Percentiles rank a stretch among this genome's conserved stretches.
Conservation (phyloP, 2,329 filamentous ascomycete genomes). For the Amauroascus verrucosus region DNA sequence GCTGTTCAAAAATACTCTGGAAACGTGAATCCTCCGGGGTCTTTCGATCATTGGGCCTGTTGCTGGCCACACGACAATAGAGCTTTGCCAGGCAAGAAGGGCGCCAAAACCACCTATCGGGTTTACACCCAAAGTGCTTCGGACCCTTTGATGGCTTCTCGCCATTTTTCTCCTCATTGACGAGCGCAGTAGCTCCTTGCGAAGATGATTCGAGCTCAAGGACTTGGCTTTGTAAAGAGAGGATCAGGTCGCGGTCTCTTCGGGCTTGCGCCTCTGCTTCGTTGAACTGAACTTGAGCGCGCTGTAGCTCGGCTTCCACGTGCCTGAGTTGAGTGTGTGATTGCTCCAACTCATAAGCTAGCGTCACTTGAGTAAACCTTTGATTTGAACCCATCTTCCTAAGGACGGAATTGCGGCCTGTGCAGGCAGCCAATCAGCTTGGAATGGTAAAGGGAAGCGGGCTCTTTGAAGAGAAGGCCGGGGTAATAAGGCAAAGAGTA, state of each 20-base stretch:
- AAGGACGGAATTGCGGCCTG: too few relatives aligned
- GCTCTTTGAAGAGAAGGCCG: not conserved
- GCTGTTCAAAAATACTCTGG: slow-evolving; percentile 15
- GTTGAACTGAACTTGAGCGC: not conserved
- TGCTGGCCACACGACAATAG: not conserved
- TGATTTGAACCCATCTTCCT: not conserved
- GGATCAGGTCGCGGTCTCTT: slow-evolving; percentile 6
- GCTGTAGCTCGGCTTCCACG: not conserved
- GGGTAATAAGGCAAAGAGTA: too few relatives aligned
- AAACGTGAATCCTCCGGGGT: not conserved
- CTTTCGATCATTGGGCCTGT: not conserved
- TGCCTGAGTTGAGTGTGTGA: not conserved
- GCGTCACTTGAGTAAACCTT: not conserved
- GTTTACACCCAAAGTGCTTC: not conserved
- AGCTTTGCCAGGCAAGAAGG: not conserved
- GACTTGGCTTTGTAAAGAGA: slow-evolving; percentile 11
- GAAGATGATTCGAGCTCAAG: slow-evolving; percentile 21
- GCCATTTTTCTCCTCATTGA: not conserved
- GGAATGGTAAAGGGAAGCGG: not conserved
- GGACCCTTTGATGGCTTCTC: not conserved
- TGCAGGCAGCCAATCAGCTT: too few relatives aligned
- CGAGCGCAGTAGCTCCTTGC: slow-evolving; percentile 11
- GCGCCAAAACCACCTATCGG: not conserved
- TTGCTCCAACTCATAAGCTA: not conserved
- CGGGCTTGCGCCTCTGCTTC: slow-evolving; percentile 1